Conservation (phyloP, 768 basidiomycete genomes). For the Amanita jacksonii region DNA sequence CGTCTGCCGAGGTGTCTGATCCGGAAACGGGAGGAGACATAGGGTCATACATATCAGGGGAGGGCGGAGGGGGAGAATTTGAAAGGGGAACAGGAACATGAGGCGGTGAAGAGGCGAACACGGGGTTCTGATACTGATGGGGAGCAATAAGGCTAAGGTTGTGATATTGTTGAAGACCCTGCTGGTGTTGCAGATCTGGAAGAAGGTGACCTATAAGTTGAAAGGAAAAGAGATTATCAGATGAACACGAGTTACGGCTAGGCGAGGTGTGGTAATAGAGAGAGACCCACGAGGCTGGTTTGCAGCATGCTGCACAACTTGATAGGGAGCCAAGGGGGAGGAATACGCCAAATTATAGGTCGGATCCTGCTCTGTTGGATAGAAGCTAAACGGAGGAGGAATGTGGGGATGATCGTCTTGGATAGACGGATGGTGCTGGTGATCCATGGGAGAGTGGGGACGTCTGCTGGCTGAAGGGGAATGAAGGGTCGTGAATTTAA, state of each 20-base stretch:
- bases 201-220: constrained; percentile 50
- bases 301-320: constrained; percentile 42
- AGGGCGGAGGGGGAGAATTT: constrained; percentile 66
- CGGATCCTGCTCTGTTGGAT: constrained; percentile 44
- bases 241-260: constrained; percentile 50
- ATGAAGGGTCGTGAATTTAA: constrained; percentile 16
- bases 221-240: constrained; percentile 51
- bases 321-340: constrained; percentile 51
- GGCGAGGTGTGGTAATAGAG: constrained; percentile 21
- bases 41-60: constrained; percentile 76
- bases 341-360: constrained; percentile 45
- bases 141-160: constrained; percentile 58
- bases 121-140: constrained; percentile 55
- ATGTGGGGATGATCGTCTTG: constrained; percentile 38
- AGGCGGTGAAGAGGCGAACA: constrained; percentile 53
- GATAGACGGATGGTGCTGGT: constrained; percentile 33
- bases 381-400: constrained; percentile 40
- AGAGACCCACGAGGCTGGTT: constrained; percentile 65
- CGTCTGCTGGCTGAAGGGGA: constrained; percentile 14
- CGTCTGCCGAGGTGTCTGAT: constrained; percentile 83
- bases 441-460: constrained; percentile 33
- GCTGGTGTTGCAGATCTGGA: constrained; percentile 59
- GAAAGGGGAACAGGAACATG: constrained; percentile 59
- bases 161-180: constrained; percentile 34
- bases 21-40: constrained; percentile 81